Conservation (phyloP, 768 basidiomycete species). For the Macrolepiota dolichaula region DNA sequence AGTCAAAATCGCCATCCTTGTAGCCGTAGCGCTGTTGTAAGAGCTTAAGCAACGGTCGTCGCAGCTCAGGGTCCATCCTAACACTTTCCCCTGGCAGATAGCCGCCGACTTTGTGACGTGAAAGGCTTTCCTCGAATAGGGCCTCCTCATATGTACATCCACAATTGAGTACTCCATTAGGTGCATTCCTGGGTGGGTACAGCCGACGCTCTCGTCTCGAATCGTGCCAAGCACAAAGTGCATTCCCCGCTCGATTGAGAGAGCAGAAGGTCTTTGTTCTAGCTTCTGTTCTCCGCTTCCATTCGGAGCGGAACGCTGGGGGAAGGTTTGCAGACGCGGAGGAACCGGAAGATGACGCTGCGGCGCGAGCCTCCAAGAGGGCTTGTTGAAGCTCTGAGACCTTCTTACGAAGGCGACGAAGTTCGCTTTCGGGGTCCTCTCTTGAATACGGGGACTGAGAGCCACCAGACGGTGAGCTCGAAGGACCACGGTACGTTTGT, state of each 20-base stretch:
- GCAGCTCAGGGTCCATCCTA: constrained; percentile 84
- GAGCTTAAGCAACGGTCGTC: constrained; percentile 74
- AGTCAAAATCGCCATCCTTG: constrained; percentile 84
- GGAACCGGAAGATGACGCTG: constrained; percentile 14
- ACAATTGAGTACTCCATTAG: constrained; percentile 76
- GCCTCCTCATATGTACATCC: constrained; percentile 84
- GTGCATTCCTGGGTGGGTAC: constrained; percentile 78
- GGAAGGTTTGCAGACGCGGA: constrained; percentile 34
- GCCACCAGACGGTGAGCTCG: constrained; percentile 2
- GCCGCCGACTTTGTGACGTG: constrained; percentile 76
- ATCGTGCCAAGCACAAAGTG: constrained; percentile 89
- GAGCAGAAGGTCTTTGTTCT: constrained; percentile 73
- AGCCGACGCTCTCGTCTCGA: constrained; percentile 78
- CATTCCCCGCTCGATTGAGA: constrained; percentile 83
- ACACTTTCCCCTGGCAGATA: constrained; percentile 83
- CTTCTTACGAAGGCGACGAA: constrained; percentile 50
- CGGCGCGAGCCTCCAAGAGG: constrained; percentile 15
- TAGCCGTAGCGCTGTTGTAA: constrained; percentile 74
- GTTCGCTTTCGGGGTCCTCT: constrained; percentile 41
- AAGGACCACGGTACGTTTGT: neutral
- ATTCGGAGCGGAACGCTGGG: constrained; percentile 53
- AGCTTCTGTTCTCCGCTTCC: constrained; percentile 72
- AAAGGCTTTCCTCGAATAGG: constrained; percentile 80
- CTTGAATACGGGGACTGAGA: constrained; percentile 4
- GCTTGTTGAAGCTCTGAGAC: constrained; percentile 51